Conservation (phyloP, 106 monocot genomes). For the Xerophyta viscosa region DNA sequence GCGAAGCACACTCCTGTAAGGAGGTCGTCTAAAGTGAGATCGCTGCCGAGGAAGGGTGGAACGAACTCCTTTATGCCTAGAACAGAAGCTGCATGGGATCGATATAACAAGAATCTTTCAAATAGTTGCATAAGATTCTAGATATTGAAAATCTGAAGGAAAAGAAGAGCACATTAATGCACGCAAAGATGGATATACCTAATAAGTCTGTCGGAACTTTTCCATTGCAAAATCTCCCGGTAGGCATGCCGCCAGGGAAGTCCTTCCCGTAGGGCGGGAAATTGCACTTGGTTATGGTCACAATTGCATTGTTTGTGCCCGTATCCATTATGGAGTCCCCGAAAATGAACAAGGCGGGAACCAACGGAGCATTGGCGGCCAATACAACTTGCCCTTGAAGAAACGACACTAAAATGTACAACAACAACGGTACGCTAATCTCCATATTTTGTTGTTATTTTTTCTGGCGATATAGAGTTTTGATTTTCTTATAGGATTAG, state of each 20-base stretch:
- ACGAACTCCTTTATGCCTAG: conserved; percentile 21
- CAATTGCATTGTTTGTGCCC: conserved; percentile 1
- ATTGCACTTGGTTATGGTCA: conserved; percentile 3
- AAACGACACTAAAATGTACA: no score
- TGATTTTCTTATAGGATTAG: no score
- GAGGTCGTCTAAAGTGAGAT: conserved; percentile 16
- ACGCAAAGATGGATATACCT: no score
- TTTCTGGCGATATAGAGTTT: no score
- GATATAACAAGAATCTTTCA: no score
- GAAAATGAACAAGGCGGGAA: conserved; percentile 2
- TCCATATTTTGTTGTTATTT: no score
- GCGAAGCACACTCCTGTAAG: conserved; percentile 26
- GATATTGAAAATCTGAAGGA: no score
- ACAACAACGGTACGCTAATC: no score
- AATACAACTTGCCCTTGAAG: no score
- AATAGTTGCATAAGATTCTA: no score
- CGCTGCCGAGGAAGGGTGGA: conserved; percentile 11
- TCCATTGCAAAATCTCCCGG: conserved; percentile 4
- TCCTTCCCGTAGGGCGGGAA: conserved; percentile 7
- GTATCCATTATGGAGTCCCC: conserved; percentile 8
- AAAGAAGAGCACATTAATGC: no score
- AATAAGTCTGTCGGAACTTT: neutral
- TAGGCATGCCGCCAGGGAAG: neutral
- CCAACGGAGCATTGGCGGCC: no score
- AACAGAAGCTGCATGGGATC: conserved; percentile 1